Base-by-base conservation (phyloP, 1,139 yeast species). In the Saccharomycopsis hybrid region DNA sequence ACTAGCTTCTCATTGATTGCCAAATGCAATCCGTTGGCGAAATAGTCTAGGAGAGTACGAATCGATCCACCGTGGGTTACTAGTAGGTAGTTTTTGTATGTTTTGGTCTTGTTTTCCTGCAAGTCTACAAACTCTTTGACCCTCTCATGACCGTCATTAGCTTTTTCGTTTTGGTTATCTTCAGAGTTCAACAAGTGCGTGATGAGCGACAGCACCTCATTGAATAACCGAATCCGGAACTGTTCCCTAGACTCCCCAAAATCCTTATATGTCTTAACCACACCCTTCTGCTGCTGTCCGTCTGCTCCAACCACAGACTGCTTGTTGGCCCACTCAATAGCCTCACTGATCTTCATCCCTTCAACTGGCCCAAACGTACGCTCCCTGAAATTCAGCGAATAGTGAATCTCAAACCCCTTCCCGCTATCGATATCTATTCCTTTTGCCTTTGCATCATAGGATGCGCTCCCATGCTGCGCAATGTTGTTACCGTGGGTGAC, bases 41-140 rank as follows among this genome's bases (percentile, higher is more conserved):
- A 63, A 54, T 75, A 70, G 49, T 77, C 59, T 13, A 68, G 54
- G 58, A 61, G 62, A 44, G 80, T 75, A 48, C 87, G 75, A 35
- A 89, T 80, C 1, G 87, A 87, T 4, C 96, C 96, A 25, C 97
- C 97, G 62, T 89, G 97, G 9, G 92, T 80, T 51, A 92, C 81
- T 29, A 88, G 55, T 30, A 82, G 69, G 1, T 85, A 73, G 54
- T 83, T 84, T 44, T 65, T 62, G 8, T 13, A 2, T 3, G 3
- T 3, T 7, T 8, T n/a, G 35, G 7, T 11, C n/a, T n/a, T n/a
- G n/a, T n/a, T n/a, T n/a, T n/a, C n/a, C n/a, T n/a, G n/a, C n/a
- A n/a, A n/a, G n/a, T n/a, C n/a, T n/a, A n/a, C n/a, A n/a, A n/a
- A n/a, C n/a, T n/a, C n/a, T n/a, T n/a, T n/a, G n/a, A n/a, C n/a